Evolutionary conservation across 1,284 basidiomycete species (phyloP).

Genomic region (Moniliophthora roreri): DNA sequence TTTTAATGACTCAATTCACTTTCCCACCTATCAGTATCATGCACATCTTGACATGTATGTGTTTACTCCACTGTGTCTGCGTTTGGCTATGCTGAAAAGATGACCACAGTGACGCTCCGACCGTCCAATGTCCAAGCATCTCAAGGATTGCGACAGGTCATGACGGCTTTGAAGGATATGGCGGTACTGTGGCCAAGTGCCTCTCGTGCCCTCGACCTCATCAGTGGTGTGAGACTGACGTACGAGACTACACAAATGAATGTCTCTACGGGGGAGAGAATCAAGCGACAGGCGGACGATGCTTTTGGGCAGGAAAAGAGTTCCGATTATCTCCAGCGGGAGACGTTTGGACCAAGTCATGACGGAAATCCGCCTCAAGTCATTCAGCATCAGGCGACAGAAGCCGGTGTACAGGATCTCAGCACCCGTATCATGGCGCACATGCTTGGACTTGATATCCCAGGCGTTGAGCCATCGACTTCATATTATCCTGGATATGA

Average conservation of each 20-base stretch:
- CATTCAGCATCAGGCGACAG: constrained; percentile 16
- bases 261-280: constrained; percentile 38
- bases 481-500: constrained; percentile 72
- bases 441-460: constrained; percentile 64
- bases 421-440: constrained; percentile 67
- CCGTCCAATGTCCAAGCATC: constrained; percentile 71
- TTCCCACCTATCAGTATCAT: constrained; percentile 57
- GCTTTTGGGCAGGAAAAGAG: constrained; percentile 60
- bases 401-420: constrained; percentile 51
- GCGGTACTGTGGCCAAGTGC: constrained; percentile 81
- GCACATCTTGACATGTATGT: constrained; percentile 75
- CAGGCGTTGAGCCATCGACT: constrained; percentile 59
- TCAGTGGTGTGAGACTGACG: constrained; percentile 67
- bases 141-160: constrained; percentile 64
- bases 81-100: constrained; percentile 10
- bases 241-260: constrained; percentile 41
- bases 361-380: constrained; percentile 9
- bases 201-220: constrained; percentile 63
- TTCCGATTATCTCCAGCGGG: constrained; percentile 44
- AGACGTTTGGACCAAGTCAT: constrained; percentile 34
- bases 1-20: constrained; percentile 3
- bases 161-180: constrained; percentile 70
- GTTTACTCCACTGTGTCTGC: constrained; percentile 8
- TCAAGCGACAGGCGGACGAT: constrained; percentile 64
- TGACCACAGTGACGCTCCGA: constrained; percentile 56